Percentiles rank a stretch among this genome's conserved stretches.
Conservation (phyloP, 2,329 filamentous ascomycete genomes). For the Phyllosticta citrichinensis region DNA sequence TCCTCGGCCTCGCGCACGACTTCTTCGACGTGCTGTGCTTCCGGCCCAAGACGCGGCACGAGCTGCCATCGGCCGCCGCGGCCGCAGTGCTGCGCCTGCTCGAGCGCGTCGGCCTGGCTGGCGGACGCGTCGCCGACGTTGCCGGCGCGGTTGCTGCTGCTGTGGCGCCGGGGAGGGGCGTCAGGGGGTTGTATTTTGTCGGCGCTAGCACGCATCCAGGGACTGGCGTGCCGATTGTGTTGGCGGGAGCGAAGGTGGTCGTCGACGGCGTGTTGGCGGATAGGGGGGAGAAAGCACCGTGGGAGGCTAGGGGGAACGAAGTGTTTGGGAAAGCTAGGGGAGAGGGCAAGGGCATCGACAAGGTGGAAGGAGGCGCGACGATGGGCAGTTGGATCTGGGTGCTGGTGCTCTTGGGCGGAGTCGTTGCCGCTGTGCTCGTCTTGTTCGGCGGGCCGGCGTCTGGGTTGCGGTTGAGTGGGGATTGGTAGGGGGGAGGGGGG, state of each 20-base stretch:
- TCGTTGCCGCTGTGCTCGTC: conserved; percentile 10
- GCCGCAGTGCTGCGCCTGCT: conserved; percentile 55
- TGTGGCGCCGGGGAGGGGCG: conserved; percentile 19
- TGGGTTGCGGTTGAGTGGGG: conserved; percentile 10
- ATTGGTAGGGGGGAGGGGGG: conserved; percentile 3
- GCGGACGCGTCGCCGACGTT: not conserved
- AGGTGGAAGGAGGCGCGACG: conserved; percentile 12
- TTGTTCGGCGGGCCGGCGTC: not conserved
- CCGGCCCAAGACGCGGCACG: conserved; percentile 48
- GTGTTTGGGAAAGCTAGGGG: not conserved
- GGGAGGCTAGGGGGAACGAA: conserved; percentile 19
- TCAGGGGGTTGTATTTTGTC: conserved; percentile 56
- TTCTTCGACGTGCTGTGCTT: conserved; percentile 67
- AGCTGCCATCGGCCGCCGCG: conserved; percentile 17
- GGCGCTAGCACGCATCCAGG: conserved; percentile 68
- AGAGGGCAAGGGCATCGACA: conserved; percentile 16
- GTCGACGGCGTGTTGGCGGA: conserved; percentile 42
- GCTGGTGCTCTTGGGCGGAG: not conserved
- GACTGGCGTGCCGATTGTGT: conserved; percentile 63
- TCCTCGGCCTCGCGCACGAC: conserved; percentile 59
- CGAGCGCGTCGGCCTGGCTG: conserved; percentile 33
- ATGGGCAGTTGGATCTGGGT: conserved; percentile 15
- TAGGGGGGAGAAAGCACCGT: conserved; percentile 30
- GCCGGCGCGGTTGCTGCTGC: not conserved
- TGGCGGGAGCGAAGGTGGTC: conserved; percentile 58